These are phyloP conservation scores for Globisporangium takayamanum DNA, from an alignment of 352 stramenopile genomes.

Conservation along the genomic window DNA sequence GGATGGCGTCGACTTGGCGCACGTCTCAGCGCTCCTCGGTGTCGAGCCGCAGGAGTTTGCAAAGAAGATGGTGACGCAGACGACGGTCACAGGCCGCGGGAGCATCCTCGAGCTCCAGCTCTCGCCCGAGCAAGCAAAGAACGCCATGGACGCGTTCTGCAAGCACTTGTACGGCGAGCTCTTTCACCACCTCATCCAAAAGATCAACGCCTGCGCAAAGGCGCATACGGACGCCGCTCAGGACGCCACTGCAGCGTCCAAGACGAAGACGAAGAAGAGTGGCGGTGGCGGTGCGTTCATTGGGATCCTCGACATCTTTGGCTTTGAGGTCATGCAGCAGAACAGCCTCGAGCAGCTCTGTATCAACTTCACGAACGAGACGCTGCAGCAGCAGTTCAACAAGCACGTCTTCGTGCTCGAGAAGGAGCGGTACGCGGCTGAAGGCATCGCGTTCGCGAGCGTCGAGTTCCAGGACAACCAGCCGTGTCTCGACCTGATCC, in stretches of 20 bases:
- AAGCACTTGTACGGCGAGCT: slow-evolving; percentile 81
- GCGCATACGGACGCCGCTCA: slow-evolving; percentile 32
- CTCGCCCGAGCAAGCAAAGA: slow-evolving; percentile 65
- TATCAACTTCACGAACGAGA: slow-evolving; percentile 92
- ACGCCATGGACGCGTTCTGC: slow-evolving; percentile 79
- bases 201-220: slow-evolving; percentile 70
- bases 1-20: slow-evolving; percentile 43
- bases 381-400: slow-evolving; percentile 88
- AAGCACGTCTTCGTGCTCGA: slow-evolving; percentile 83
- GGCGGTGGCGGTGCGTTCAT: slow-evolving; percentile 43
- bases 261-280: slow-evolving; percentile 3
- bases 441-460: slow-evolving; percentile 67
- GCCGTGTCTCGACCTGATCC: slow-evolving; percentile 69
- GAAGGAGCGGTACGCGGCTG: slow-evolving; percentile 68
- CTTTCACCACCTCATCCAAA: slow-evolving; percentile 69
- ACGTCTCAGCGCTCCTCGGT: slow-evolving; percentile 51
- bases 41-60: slow-evolving; percentile 54
- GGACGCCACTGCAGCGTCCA: not conserved
- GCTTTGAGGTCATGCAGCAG: slow-evolving; percentile 84
- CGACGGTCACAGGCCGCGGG: slow-evolving; percentile 65
- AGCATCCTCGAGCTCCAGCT: slow-evolving; percentile 74
- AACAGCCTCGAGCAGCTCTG: slow-evolving; percentile 89
- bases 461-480: slow-evolving; percentile 86
- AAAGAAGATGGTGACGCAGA: slow-evolving; percentile 81
- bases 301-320: slow-evolving; percentile 89